Evolutionary conservation across 2,329 filamentous ascomycete species (phyloP).

Genomic region (Pseudogymnoascus sp.): DNA sequence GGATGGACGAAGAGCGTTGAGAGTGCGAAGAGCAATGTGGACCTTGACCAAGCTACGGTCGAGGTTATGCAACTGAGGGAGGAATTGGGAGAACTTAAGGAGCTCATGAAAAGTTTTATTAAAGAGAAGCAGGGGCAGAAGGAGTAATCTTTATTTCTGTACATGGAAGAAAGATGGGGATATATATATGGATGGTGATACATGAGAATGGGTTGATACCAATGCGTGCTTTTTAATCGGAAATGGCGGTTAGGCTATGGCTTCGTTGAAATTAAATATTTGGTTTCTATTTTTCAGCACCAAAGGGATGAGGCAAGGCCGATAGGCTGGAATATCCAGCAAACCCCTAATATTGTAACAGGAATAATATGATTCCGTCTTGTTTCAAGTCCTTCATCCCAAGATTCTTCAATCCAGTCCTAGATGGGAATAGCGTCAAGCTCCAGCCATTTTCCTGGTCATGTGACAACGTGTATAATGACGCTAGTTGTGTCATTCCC

Average conservation of each 20-base stretch:
- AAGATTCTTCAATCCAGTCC: neutral
- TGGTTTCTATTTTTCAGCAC: neutral
- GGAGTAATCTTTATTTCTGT: neutral
- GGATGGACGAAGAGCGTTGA: conserved; percentile 79
- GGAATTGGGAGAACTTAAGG: conserved; percentile 52
- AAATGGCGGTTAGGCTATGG: neutral
- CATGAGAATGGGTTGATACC: neutral
- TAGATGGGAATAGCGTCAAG: neutral
- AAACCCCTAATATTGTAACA: neutral
- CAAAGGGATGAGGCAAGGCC: neutral
- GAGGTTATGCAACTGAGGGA: conserved; percentile 55
- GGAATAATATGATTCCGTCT: neutral
- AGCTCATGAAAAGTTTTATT: conserved; percentile 18
- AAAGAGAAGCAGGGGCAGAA: neutral
- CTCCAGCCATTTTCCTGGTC: neutral
- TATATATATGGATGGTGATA: neutral
- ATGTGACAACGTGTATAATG: conserved; percentile 9
- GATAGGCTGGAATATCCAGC: neutral
- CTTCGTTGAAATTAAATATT: neutral
- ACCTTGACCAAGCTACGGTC: conserved; percentile 66
- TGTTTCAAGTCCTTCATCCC: neutral
- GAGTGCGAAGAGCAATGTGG: conserved; percentile 70
- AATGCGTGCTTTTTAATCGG: neutral
- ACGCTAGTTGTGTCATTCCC: conserved; percentile 6
- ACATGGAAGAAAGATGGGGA: neutral